Percentiles rank a stretch among this genome's conserved stretches.
phyloP scores from a whole-genome alignment of 805 yeast genomes.

The Metschnikowia baotianmanensis region DNA sequence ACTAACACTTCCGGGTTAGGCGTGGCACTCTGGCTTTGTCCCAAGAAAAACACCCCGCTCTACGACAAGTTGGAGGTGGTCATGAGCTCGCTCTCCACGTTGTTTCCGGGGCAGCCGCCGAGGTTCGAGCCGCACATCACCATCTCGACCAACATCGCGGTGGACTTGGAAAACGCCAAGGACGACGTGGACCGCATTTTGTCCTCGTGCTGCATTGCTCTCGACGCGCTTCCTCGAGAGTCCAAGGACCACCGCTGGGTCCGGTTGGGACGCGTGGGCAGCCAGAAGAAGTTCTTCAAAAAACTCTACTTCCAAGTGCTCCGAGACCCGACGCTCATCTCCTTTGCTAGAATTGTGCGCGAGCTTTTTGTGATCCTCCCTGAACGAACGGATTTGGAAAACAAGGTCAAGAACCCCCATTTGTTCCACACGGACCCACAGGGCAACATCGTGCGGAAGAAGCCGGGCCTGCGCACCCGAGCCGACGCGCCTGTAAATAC shows the following conservation, averaged over 20 bases:
- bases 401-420: conserved; percentile 36
- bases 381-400: conserved; percentile 33
- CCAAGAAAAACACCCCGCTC: conserved; percentile 51
- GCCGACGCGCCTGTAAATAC: conserved; percentile 16
- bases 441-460: conserved; percentile 30
- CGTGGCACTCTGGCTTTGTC: conserved; percentile 76
- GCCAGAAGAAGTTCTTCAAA: conserved; percentile 51
- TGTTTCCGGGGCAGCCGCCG: conserved; percentile 69
- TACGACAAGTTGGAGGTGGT: conserved; percentile 56
- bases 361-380: conserved; percentile 55
- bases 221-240: conserved; percentile 35
- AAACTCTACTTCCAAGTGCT: conserved; percentile 51
- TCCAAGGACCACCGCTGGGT: conserved; percentile 38
- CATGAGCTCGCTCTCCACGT: conserved; percentile 61
- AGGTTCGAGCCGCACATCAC: conserved; percentile 76
- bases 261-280: conserved; percentile 40
- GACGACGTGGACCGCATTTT: conserved; percentile 60
- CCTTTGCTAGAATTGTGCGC: conserved; percentile 54
- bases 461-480: conserved; percentile 8
- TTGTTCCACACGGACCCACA: conserved; percentile 34
- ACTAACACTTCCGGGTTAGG: conserved; percentile 25
- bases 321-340: conserved; percentile 45
- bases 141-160: conserved; percentile 57
- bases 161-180: conserved; percentile 38
- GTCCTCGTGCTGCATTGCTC: conserved; percentile 57